Evolutionary conservation across 208 protist species (phyloP).

Genomic region (Vickermania spadyakhi): DNA sequence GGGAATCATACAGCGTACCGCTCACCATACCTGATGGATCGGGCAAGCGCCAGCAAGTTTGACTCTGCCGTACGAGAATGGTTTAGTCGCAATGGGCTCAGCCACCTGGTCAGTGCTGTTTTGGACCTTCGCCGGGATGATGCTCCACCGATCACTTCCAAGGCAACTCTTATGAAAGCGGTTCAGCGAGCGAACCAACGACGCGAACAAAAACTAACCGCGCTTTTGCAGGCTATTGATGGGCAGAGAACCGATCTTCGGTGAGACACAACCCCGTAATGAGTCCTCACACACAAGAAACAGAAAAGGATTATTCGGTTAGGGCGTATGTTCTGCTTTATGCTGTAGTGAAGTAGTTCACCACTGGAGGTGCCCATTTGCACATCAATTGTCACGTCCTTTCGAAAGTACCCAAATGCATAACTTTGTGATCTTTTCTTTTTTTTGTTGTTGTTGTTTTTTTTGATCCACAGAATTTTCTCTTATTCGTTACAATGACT

Average conservation of each 20-base stretch:
- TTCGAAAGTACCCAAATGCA: too few relatives aligned
- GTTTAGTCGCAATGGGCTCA: conserved; percentile 72
- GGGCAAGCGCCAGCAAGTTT: conserved; percentile 81
- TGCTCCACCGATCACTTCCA: conserved; percentile 12
- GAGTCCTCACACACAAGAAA: neutral
- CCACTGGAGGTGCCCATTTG: too few relatives aligned
- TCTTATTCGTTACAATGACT: neutral
- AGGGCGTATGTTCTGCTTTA: too few relatives aligned
- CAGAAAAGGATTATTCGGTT: neutral
- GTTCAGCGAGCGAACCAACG: conserved; percentile 20
- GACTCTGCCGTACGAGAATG: conserved; percentile 72
- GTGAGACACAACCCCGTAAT: too few relatives aligned
- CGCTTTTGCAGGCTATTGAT: conserved; percentile 50
- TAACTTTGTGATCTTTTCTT: conserved; percentile 3
- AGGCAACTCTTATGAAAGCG: conserved; percentile 20
- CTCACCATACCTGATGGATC: conserved; percentile 52
- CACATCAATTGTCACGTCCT: too few relatives aligned
- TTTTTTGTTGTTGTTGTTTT: conserved; percentile 8
- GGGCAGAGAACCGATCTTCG: conserved; percentile 19
- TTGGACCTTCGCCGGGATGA: conserved; percentile 35
- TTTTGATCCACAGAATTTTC: neutral
- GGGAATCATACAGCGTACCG: conserved; percentile 20
- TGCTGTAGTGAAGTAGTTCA: too few relatives aligned
- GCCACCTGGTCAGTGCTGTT: conserved; percentile 57
- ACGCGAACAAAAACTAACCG: conserved; percentile 27